Percentiles rank a stretch among this genome's conserved stretches.
These are phyloP conservation scores for Guyanaporus albipodus DNA, from an alignment of 768 basidiomycete genomes.

Conservation along the genomic window DNA sequence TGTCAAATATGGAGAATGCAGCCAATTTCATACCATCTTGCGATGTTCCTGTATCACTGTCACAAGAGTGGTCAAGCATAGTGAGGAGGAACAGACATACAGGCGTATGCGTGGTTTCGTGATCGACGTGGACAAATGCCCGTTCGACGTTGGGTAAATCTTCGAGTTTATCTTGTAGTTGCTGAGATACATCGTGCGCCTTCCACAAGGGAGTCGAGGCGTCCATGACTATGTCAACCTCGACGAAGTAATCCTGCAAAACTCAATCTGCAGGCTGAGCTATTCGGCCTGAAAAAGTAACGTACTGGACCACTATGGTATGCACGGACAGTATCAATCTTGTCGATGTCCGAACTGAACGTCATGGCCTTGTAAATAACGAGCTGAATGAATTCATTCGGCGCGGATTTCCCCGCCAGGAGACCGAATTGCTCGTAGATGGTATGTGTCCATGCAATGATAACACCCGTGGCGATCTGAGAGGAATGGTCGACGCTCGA, in stretches of 20 bases:
- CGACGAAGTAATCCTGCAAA: constrained; percentile 81
- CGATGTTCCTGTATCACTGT: constrained; percentile 39
- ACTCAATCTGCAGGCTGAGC: neutral
- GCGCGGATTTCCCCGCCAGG: constrained; percentile 89
- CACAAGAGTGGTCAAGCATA: neutral
- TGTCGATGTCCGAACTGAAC: constrained; percentile 80
- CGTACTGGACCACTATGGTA: constrained; percentile 85
- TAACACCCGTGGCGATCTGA: constrained; percentile 78
- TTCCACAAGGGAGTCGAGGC: constrained; percentile 85
- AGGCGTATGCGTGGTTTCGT: constrained; percentile 81
- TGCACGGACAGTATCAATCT: constrained; percentile 88
- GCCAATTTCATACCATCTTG: constrained; percentile 26
- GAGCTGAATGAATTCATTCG: constrained; percentile 85
- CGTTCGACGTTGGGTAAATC: constrained; percentile 85
- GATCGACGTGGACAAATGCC: constrained; percentile 94
- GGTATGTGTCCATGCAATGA: constrained; percentile 71
- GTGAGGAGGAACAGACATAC: constrained; percentile 32
- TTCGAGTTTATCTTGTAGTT: constrained; percentile 86
- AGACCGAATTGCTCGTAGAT: constrained; percentile 79
- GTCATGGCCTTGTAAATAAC: constrained; percentile 89
- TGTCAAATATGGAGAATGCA: neutral
- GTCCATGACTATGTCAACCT: constrained; percentile 92
- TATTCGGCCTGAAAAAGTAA: neutral
- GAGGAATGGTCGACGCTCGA: neutral
- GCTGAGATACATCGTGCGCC: constrained; percentile 82